A percentile compares a stretch with the other conserved stretches of the same genome.
Evolutionary conservation across 1,139 yeast species (phyloP).

Genomic region (Pichia sorboxylosa): DNA sequence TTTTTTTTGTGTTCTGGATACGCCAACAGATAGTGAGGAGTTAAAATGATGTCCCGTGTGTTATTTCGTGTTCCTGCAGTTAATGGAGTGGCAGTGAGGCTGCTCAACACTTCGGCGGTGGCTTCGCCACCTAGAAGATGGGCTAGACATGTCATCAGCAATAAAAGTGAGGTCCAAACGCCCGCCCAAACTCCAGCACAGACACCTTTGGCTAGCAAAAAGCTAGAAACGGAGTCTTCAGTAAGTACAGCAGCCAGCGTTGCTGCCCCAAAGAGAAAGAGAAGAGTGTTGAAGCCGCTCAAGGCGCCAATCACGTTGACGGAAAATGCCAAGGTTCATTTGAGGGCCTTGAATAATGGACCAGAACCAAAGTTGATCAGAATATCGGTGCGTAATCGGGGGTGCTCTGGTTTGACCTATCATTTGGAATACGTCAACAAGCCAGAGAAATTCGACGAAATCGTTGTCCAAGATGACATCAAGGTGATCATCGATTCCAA

Average conservation of each 20-base stretch:
- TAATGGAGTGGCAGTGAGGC: not conserved
- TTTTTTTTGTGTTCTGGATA: no score
- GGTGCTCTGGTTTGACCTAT: conserved; percentile 91
- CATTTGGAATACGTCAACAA: conserved; percentile 78
- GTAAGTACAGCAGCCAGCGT: no score
- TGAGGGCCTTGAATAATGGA: conserved; percentile 52
- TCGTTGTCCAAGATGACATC: conserved; percentile 86
- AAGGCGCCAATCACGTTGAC: conserved; percentile 80
- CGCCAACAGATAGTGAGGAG: no score
- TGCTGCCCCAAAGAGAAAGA: no score
- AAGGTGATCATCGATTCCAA: conserved; percentile 89
- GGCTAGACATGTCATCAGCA: conserved; percentile 17
- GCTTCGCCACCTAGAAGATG: conserved; percentile 11
- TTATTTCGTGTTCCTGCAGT: no score
- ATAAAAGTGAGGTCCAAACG: not conserved
- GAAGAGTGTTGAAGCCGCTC: conserved; percentile 67
- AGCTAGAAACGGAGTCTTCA: no score
- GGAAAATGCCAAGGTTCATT: conserved; percentile 61
- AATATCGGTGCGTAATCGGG: conserved; percentile 90
- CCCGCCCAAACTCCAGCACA: conserved; percentile 18
- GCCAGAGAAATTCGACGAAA: conserved; percentile 91
- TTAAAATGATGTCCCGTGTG: no score
- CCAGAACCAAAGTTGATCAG: conserved; percentile 85
- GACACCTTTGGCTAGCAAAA: no score
- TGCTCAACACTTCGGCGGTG: not conserved